A percentile compares a stretch with the other conserved stretches of the same genome.
These are phyloP conservation scores for Chenopodium album DNA, from an alignment of 148 eudicot species.

Conservation along the genomic window DNA sequence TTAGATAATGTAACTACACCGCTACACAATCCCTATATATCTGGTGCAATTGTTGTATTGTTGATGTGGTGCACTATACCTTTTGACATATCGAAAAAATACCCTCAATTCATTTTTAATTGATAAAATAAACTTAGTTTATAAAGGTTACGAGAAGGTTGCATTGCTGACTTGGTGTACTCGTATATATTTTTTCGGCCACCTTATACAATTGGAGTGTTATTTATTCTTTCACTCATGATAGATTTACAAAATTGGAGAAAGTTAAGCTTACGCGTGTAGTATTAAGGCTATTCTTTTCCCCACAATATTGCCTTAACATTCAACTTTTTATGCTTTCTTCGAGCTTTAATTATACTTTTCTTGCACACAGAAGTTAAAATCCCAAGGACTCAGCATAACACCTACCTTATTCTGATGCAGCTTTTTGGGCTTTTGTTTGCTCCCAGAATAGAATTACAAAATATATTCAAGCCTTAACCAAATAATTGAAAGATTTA, in stretches of 20 bases:
- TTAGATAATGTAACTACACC: no score
- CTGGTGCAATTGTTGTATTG: no score
- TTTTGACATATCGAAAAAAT: background rate
- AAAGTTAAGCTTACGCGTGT: constrained; percentile 3
- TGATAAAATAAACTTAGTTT: no score
- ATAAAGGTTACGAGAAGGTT: background rate
- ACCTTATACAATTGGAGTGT: no score
- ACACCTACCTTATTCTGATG: constrained; percentile 13
- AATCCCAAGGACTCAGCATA: constrained; percentile 20
- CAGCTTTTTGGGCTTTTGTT: constrained; percentile 14
- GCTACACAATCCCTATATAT: background rate
- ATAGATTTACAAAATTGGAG: background rate
- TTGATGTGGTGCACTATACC: background rate
- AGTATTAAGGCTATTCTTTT: constrained; percentile 3
- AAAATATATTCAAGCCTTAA: background rate
- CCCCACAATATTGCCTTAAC: constrained; percentile 8
- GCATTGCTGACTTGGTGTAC: background rate
- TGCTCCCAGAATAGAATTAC: background rate
- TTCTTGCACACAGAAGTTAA: constrained; percentile 27
- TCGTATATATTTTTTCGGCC: no score
- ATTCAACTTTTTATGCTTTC: constrained; percentile 21
- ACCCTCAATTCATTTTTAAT: no score
- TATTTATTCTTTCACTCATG: background rate
- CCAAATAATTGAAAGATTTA: background rate
- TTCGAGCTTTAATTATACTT: constrained; percentile 25